These are phyloP conservation scores for Haematococcus lacustris DNA, from an alignment of 139 green algal genomes.

Conservation along the genomic window DNA sequence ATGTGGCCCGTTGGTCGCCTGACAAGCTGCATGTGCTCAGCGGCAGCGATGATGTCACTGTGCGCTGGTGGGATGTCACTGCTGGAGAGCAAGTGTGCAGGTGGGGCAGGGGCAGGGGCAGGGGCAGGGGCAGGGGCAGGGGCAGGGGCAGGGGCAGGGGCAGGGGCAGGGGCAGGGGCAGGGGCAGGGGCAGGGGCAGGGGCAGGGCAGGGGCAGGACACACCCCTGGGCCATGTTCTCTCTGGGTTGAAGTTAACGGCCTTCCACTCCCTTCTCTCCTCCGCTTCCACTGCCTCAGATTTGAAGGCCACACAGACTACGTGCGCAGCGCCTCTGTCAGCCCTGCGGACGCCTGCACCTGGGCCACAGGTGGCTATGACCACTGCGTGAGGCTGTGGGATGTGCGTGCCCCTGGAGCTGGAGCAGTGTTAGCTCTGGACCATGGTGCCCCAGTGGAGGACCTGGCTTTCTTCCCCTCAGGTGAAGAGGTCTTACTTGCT, in stretches of 20 bases:
- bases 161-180: too few relatives aligned
- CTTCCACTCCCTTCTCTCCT: too few relatives aligned
- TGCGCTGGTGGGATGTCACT: slow-evolving; percentile 56
- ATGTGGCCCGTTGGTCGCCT: slow-evolving; percentile 54
- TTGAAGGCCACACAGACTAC: slow-evolving; percentile 84
- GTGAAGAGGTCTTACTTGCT: too few relatives aligned
- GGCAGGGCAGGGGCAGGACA: too few relatives aligned
- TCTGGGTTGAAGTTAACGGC: too few relatives aligned
- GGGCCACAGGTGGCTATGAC: slow-evolving; percentile 78
- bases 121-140: too few relatives aligned
- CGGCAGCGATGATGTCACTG: slow-evolving; percentile 76
- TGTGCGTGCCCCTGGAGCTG: slow-evolving; percentile 30
- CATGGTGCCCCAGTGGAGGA: slow-evolving; percentile 80
- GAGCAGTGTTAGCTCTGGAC: slow-evolving; percentile 54
- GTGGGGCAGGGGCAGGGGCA: too few relatives aligned
- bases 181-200: too few relatives aligned
- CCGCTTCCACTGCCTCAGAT: too few relatives aligned
- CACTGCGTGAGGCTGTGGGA: slow-evolving; percentile 84
- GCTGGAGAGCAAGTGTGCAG: slow-evolving; percentile 12
- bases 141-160: too few relatives aligned
- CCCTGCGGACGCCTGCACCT: slow-evolving; percentile 49
- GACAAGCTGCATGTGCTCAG: slow-evolving; percentile 76
- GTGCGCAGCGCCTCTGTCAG: slow-evolving; percentile 54
- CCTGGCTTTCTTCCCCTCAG: slow-evolving; percentile 68
- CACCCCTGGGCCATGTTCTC: too few relatives aligned